phyloP scores from a whole-genome alignment of 2,329 filamentous ascomycete species.

The Amauroascus niger region DNA sequence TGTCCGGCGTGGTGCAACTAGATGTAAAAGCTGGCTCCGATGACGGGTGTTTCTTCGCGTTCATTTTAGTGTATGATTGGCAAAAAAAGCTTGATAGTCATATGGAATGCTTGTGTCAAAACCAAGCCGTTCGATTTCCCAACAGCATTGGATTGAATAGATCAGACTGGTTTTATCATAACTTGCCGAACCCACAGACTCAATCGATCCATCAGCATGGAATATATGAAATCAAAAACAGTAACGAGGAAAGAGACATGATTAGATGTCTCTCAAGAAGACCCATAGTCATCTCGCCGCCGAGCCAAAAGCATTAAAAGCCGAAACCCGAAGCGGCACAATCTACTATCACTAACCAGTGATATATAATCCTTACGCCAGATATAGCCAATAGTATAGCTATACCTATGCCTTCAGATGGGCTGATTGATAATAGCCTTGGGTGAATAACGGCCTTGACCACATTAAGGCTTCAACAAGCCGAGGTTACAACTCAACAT shows the following conservation, averaged over 20 bases:
- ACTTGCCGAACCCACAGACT: not conserved
- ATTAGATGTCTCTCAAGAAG: not conserved
- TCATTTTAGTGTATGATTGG: not conserved
- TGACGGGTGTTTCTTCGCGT: not conserved
- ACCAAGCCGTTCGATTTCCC: not conserved
- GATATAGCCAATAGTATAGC: not conserved
- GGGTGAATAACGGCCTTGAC: not conserved
- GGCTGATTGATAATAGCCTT: constrained; percentile 3
- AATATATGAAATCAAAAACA: not conserved
- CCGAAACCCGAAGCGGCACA: constrained; percentile 5
- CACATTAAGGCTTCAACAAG: not conserved
- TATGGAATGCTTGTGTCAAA: not conserved
- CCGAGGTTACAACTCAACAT: not conserved
- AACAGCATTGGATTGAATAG: not conserved
- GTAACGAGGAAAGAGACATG: not conserved
- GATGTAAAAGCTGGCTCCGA: not conserved
- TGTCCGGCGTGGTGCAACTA: not conserved
- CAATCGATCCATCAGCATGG: not conserved
- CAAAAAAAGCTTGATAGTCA: not conserved
- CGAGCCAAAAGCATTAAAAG: not conserved
- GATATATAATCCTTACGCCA: not conserved
- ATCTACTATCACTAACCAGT: not conserved
- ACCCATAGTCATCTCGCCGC: not conserved
- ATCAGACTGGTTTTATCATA: not conserved
- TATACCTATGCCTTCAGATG: not conserved